Evolutionary conservation across 73 alveolate genomes (phyloP).

Genomic region (Urostyla sp.): DNA sequence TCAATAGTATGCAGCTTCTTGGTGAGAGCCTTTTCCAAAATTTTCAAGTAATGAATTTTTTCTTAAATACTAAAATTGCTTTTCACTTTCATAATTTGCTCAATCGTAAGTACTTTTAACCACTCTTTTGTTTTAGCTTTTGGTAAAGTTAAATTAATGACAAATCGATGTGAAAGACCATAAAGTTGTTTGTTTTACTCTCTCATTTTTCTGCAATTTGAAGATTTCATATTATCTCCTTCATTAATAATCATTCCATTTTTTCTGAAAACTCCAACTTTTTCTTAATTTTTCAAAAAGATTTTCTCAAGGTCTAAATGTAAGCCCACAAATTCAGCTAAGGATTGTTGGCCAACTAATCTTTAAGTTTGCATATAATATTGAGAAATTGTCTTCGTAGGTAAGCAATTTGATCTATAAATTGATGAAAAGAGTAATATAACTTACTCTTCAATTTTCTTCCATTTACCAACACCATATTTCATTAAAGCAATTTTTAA

Average conservation of each 20-base stretch:
- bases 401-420: too few species aligned
- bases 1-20: slow-evolving; percentile 18
- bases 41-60: slow-evolving; percentile 41
- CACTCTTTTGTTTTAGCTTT: slow-evolving; percentile 35
- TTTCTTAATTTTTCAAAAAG: slow-evolving; percentile 65
- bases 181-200: slow-evolving; percentile 51
- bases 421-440: slow-evolving; percentile 59
- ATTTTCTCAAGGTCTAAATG: slow-evolving; percentile 79
- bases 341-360: slow-evolving; percentile 81
- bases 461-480: slow-evolving; percentile 89
- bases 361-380: slow-evolving; percentile 80
- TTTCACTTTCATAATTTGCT: slow-evolving; percentile 46
- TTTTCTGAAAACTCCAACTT: slow-evolving; percentile 76
- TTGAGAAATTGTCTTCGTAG: slow-evolving; percentile 84
- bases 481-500: slow-evolving; percentile 77
- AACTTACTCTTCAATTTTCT: slow-evolving; percentile 71
- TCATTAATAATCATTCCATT: slow-evolving; percentile 82
- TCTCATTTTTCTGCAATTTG: slow-evolving; percentile 61
- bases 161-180: slow-evolving; percentile 32
- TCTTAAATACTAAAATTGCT: slow-evolving; percentile 38
- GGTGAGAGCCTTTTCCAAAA: slow-evolving; percentile 9
- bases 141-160: slow-evolving; percentile 11
- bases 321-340: slow-evolving; percentile 88
- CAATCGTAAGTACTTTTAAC: slow-evolving; percentile 55
- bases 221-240: slow-evolving; percentile 78